Evolutionary conservation across 495 filamentous ascomycete genomes (phyloP).

Genomic region (Penicillium pancosmium): DNA sequence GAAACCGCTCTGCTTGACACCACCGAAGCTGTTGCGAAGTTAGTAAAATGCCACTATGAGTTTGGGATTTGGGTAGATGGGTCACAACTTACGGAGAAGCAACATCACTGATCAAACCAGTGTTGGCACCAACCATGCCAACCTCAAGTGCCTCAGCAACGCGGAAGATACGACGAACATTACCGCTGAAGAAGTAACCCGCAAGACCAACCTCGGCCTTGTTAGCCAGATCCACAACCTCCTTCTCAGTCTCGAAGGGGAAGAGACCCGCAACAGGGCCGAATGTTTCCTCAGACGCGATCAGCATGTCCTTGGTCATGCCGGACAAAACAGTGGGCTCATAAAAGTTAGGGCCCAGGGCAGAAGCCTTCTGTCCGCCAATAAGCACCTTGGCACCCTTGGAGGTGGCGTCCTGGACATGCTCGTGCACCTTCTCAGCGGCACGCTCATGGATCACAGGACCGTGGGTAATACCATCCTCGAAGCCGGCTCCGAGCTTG

Average conservation of each 20-base stretch:
- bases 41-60: conserved; percentile 14
- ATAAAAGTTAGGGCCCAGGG: conserved; percentile 76
- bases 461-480: conserved; percentile 72
- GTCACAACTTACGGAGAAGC: conserved; percentile 60
- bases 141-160: conserved; percentile 86
- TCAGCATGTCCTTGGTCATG: conserved; percentile 79
- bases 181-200: conserved; percentile 83
- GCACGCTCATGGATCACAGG: conserved; percentile 81
- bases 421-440: conserved; percentile 72
- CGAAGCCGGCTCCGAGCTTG: conserved; percentile 76
- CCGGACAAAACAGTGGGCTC: conserved; percentile 77
- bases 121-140: conserved; percentile 90
- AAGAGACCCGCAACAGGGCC: conserved; percentile 86
- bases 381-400: conserved; percentile 73
- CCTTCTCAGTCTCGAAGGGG: conserved; percentile 78
- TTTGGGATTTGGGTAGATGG: too few relatives aligned
- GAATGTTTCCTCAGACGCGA: conserved; percentile 84
- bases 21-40: conserved; percentile 66
- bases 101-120: conserved; percentile 79
- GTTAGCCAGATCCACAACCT: conserved; percentile 82
- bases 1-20: conserved; percentile 92
- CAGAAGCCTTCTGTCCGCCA: conserved; percentile 67
- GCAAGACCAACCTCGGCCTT: conserved; percentile 76
- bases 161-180: conserved; percentile 70
- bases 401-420: conserved; percentile 73